Evolutionary conservation across 164 flowering plant genomes (phyloP), one percentile per base, ranked within the genome.

Genomic region (Tetrastigma voinierianum): DNA sequence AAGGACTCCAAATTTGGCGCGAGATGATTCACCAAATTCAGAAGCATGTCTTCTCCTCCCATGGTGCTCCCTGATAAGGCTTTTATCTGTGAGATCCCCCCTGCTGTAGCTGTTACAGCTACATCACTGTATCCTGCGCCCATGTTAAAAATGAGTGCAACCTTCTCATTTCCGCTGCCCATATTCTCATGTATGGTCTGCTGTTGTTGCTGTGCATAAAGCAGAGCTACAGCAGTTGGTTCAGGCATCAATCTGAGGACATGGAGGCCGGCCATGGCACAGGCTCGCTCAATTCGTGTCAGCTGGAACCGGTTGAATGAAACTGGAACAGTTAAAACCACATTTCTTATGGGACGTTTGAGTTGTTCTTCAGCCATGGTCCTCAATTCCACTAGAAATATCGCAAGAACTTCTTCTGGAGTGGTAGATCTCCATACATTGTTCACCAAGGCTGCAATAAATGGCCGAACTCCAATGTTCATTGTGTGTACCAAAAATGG

Each of bases 211-310:
- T 93, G 95, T 8, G 95, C 90, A 71, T 91, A 91, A 19, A 94
- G 66, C 65, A 94, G 78, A 15, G 96, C 97, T 10, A 88, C 93
- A 24, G 98, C 91, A 9, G 97, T 90, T 53, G 98, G 97, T 71
- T 94, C 98, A 13, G 97, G 96, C 95, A 94, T 90, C 72, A 91
- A 68, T 72, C 97, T 82, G 12, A 91, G 84, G 25, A 87, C 93
- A 65, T 82, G 93, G 54, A 94, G 83, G 10, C 98, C 95, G 19
- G 97, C 97, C 93, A 89, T 90, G n/a, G 98, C 96, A 78, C 98
- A 94, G 5, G 96, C 95, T 46, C 98, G 79, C 70, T 90, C 96
- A 17, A 94, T 76, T 53, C 97, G 81, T 0, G 90, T 85, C 47
- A 85, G 77, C 58, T 94, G 98, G 70, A 94, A 94, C 57, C 96